phyloP scores from a whole-genome alignment of 192 early-diverging fungal species.

The Jimgerdemannia flammicorona region DNA sequence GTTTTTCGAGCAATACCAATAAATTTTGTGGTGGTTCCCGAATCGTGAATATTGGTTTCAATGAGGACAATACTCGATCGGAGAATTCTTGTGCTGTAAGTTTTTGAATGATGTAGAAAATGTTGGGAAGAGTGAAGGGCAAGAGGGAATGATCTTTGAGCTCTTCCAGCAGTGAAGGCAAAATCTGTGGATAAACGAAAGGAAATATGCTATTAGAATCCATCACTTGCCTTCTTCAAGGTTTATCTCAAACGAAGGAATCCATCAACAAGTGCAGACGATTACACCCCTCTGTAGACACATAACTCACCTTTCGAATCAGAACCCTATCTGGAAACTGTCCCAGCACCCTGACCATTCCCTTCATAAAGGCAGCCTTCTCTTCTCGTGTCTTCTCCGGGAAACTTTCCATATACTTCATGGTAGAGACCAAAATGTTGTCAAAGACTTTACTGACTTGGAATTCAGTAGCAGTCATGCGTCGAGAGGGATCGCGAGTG shows the following conservation, averaged over 20 bases:
- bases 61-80: conserved; percentile 50
- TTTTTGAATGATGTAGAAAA: conserved; percentile 67
- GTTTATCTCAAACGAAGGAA: no score
- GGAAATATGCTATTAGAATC: no score
- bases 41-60: conserved; percentile 58
- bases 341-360: conserved; percentile 61
- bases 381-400: conserved; percentile 75
- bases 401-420: conserved; percentile 76
- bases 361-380: conserved; percentile 78
- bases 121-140: conserved; percentile 71
- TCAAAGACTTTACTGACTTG: conserved; percentile 72
- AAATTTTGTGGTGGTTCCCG: conserved; percentile 65
- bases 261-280: no score
- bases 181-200: conserved; percentile 39
- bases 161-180: conserved; percentile 66
- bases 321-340: conserved; percentile 69
- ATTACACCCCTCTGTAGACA: no score
- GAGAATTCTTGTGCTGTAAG: conserved; percentile 60
- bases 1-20: conserved; percentile 59
- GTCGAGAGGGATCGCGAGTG: conserved; percentile 40
- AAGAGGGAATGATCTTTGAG: conserved; percentile 71
- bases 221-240: no score
- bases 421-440: conserved; percentile 71
- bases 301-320: conserved; percentile 54
- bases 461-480: conserved; percentile 62